These are phyloP conservation scores for Gillenia trifoliata DNA, from an alignment of 306 rosid genomes.

Conservation along the genomic window DNA sequence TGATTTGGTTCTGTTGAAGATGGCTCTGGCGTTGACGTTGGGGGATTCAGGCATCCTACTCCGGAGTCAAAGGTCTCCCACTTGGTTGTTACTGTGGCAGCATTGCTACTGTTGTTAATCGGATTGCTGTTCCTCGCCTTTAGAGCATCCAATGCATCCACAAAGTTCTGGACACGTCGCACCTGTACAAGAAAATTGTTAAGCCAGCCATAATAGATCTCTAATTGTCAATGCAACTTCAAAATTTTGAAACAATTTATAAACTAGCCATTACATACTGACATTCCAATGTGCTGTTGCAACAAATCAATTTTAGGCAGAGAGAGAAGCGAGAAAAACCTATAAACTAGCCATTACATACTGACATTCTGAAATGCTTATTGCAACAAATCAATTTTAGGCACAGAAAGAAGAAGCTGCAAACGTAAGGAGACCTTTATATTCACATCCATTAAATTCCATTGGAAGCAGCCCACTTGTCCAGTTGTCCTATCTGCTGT, in stretches of 20 bases:
- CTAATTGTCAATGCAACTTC: neutral
- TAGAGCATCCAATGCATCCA: constrained; percentile 58
- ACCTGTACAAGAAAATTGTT: constrained; percentile 42
- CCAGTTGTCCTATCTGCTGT: neutral
- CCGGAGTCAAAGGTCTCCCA: constrained; percentile 72
- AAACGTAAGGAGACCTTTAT: neutral
- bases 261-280: neutral
- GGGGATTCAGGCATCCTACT: constrained; percentile 57
- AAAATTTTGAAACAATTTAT: neutral
- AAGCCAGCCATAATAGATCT: constrained; percentile 13
- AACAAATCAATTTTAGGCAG: neutral
- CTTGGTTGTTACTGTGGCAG: constrained; percentile 53
- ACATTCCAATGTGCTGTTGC: neutral
- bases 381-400: too few relatives aligned
- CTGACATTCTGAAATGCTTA: neutral
- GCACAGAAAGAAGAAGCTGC: neutral
- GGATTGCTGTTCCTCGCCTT: constrained; percentile 59
- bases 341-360: neutral
- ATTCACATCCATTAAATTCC: neutral
- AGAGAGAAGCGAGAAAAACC: too few relatives aligned
- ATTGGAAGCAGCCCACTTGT: neutral
- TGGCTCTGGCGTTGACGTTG: constrained; percentile 41
- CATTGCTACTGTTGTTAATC: constrained; percentile 31
- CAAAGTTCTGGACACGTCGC: constrained; percentile 63
- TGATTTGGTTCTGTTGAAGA: constrained; percentile 43